Base-by-base conservation (phyloP, 805 yeast genomes). In the Candida nemodendra region DNA sequence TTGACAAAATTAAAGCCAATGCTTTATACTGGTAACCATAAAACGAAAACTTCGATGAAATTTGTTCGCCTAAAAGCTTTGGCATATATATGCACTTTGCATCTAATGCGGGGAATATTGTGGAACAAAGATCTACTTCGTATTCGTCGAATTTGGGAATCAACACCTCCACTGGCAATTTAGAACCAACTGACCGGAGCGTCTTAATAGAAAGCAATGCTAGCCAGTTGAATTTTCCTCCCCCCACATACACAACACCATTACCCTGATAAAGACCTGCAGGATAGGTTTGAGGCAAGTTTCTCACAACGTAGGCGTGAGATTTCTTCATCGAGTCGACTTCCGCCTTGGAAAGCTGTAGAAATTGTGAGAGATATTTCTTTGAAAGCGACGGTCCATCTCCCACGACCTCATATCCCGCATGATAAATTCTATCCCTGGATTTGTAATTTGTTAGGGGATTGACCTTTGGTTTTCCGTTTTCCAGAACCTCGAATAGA, bases 81-180 rank as follows among this genome's bases (percentile, higher is more conserved):
- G 75, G 71, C 55, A 85, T 60, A 32, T 74, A 66, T 5, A 83
- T 71, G 67, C 95, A 87, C 45, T 68, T 69, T 4, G 82, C 90
- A 42, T 78, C 72, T 36, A 79, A 60, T 14, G 57, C 56, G 0
- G 90, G 88, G 45, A 85, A 69, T 1, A 81, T 64, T 3, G 61
- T 59, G 4, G 72, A 72, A 57, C 95, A 87, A 28, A 83, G 64
- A 33, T 79, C 82, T 14, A 75, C 66, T 48, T 85, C 91, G 51
- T 76, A 84, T 53, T 84, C 93, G 21, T 76, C 77, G 16, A 71
- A 60, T 16, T 75, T 71, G 13, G 95, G 95, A 43, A 89, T 81
- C 48, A 85, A 71, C 7, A 89, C 81, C 63, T 88, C 96, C 12
- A 88, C 76, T 1, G 96, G 96, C 25, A 84, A 58, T 17, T 68